Evolutionary conservation across 768 basidiomycete genomes (phyloP).

Genomic region (Daedaleopsis sinensis): DNA sequence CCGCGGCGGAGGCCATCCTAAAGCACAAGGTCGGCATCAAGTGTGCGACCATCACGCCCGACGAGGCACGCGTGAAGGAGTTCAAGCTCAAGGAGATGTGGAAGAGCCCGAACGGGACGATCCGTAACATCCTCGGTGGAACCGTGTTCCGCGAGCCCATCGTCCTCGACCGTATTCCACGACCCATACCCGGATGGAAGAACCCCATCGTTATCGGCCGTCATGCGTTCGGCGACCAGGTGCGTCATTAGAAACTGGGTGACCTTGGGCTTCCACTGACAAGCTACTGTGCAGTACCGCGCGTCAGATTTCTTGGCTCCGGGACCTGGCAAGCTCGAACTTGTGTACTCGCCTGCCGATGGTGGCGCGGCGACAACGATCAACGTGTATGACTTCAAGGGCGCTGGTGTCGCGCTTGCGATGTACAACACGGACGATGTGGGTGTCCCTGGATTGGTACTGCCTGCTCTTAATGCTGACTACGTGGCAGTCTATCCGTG

Average conservation of each 20-base stretch:
- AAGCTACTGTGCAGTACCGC: constrained; percentile 62
- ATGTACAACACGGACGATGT: constrained; percentile 99
- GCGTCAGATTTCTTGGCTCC: constrained; percentile 92
- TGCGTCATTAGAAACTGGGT: constrained; percentile 31
- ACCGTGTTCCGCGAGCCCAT: constrained; percentile 99
- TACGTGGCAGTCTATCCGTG: constrained; percentile 71
- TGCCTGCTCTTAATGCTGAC: not conserved
- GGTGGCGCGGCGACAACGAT: constrained; percentile 69
- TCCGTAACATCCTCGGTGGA: constrained; percentile 96
- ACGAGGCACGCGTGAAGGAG: constrained; percentile 94
- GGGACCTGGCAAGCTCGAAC: constrained; percentile 91
- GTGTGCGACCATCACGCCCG: constrained; percentile 98
- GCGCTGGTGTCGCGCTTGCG: constrained; percentile 88
- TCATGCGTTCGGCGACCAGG: constrained; percentile 97
- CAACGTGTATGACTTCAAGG: constrained; percentile 94
- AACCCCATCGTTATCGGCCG: constrained; percentile 97
- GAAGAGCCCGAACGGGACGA: constrained; percentile 96
- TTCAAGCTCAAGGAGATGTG: constrained; percentile 99
- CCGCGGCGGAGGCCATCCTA: constrained; percentile 92
- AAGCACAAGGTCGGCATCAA: constrained; percentile 98
- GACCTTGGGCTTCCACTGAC: not conserved
- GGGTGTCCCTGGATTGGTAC: constrained; percentile 14
- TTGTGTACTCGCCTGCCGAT: constrained; percentile 84
- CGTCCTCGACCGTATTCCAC: constrained; percentile 86
- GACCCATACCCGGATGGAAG: constrained; percentile 94